Conservation (phyloP, 345 rosid species). For the Eucalyptus lansdowneana region DNA sequence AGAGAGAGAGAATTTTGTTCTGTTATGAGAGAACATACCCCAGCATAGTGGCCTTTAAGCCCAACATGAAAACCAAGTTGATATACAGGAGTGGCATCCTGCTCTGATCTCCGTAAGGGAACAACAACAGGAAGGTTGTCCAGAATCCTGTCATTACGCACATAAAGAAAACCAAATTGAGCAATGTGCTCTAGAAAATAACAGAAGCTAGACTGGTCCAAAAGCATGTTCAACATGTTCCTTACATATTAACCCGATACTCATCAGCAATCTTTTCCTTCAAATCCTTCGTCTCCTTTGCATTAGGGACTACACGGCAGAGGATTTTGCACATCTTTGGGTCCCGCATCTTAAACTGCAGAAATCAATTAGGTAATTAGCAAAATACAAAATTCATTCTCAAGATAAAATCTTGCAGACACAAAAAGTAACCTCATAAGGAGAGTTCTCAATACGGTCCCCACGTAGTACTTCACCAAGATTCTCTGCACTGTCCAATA, state of each 20-base stretch:
- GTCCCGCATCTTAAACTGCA: conserved; percentile 89
- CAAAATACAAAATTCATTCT: background rate
- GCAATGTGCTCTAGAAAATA: background rate
- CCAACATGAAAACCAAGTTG: conserved; percentile 94
- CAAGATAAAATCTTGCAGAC: background rate
- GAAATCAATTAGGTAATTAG: background rate
- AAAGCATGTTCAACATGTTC: background rate
- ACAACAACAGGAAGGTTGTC: conserved; percentile 95
- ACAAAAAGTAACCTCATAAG: conserved; percentile 45
- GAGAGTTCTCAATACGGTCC: conserved; percentile 89
- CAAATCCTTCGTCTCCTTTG: conserved; percentile 52
- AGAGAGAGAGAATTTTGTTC: background rate
- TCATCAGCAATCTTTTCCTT: conserved; percentile 92
- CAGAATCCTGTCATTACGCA: conserved; percentile 64
- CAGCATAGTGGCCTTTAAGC: conserved; percentile 77
- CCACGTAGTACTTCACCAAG: conserved; percentile 99
- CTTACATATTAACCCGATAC: conserved; percentile 91
- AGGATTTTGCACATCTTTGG: conserved; percentile 69
- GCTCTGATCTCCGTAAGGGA: conserved; percentile 62
- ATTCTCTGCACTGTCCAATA: conserved; percentile 88
- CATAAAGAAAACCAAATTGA: background rate
- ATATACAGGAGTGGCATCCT: conserved; percentile 51
- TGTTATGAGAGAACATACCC: conserved; percentile 38
- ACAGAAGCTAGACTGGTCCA: background rate
- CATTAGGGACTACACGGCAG: conserved; percentile 41